Percentiles rank a stretch among this genome's conserved stretches.
phyloP scores from a whole-genome alignment of 1,139 yeast species.

The Saccharomyces hybrid region DNA sequence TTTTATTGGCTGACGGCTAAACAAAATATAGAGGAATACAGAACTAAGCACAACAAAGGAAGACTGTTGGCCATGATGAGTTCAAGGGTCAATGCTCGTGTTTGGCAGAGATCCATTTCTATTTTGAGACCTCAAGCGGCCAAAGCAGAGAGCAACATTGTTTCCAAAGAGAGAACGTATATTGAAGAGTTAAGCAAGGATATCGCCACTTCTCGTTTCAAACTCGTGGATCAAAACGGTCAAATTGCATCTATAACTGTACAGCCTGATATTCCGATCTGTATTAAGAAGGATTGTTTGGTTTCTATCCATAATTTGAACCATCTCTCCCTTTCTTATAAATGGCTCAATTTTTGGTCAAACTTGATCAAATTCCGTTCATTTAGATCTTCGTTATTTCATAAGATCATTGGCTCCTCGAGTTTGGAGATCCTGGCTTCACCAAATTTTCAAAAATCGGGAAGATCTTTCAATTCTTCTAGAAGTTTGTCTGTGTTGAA shows the following conservation, averaged over 20 bases:
- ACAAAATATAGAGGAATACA: neutral
- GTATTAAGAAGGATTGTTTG: constrained; percentile 18
- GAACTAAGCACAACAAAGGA: neutral
- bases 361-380: constrained; percentile 15
- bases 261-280: constrained; percentile 21
- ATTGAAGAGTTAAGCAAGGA: constrained; percentile 3
- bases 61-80: neutral
- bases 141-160: neutral
- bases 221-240: constrained; percentile 17
- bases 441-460: constrained; percentile 11
- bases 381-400: constrained; percentile 16
- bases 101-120: neutral
- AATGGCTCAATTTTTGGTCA: constrained; percentile 21
- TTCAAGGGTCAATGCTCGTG: neutral
- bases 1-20: neutral
- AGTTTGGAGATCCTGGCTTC: constrained; percentile 19
- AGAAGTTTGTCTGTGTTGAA: constrained; percentile 26
- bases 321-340: constrained; percentile 14
- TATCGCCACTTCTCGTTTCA: constrained; percentile 9
- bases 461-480: constrained; percentile 8
- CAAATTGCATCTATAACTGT: constrained; percentile 17
- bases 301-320: constrained; percentile 15
- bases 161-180: neutral
- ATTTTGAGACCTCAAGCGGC: neutral
- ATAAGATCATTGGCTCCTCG: constrained; percentile 16